phyloP scores from a whole-genome alignment of 2,329 filamentous ascomycete genomes.

The Salinomyces thailandicus region DNA sequence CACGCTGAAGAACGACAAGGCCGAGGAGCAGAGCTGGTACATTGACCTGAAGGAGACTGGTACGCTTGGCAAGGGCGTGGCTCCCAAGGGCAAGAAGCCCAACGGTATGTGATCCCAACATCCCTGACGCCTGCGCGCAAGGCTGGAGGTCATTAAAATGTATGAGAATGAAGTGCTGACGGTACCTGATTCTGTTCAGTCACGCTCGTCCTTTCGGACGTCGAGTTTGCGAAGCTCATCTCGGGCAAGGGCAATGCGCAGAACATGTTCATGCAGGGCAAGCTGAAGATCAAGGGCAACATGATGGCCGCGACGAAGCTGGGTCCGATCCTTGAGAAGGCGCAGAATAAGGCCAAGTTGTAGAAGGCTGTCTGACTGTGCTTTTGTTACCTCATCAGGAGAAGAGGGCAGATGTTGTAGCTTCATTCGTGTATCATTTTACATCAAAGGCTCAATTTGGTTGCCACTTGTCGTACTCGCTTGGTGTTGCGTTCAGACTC shows the following conservation, averaged over 20 bases:
- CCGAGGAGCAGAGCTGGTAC: constrained; percentile 78
- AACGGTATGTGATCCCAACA: constrained; percentile 52
- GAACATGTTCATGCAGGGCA: constrained; percentile 93
- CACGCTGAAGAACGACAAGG: constrained; percentile 75
- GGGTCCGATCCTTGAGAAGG: constrained; percentile 84
- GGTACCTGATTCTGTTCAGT: constrained; percentile 44
- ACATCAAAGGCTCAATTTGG: no score
- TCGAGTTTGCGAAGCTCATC: constrained; percentile 76
- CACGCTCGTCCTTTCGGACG: constrained; percentile 72
- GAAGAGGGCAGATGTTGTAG: no score
- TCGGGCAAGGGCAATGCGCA: constrained; percentile 87
- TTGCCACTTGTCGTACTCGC: no score
- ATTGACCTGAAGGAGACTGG: constrained; percentile 91
- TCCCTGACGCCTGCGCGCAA: no score
- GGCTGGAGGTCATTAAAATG: constrained; percentile 1
- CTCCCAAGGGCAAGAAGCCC: constrained; percentile 62
- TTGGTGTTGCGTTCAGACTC: no score
- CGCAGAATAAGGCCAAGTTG: constrained; percentile 73
- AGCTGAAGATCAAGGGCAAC: constrained; percentile 96
- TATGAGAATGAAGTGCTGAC: no score
- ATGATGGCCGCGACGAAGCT: constrained; percentile 98
- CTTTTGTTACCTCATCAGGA: no score
- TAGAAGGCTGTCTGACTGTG: no score
- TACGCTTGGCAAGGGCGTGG: constrained; percentile 61
- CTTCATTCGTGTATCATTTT: no score